Conservation (phyloP, 805 yeast genomes). For the Brettanomyces bruxellensis region DNA sequence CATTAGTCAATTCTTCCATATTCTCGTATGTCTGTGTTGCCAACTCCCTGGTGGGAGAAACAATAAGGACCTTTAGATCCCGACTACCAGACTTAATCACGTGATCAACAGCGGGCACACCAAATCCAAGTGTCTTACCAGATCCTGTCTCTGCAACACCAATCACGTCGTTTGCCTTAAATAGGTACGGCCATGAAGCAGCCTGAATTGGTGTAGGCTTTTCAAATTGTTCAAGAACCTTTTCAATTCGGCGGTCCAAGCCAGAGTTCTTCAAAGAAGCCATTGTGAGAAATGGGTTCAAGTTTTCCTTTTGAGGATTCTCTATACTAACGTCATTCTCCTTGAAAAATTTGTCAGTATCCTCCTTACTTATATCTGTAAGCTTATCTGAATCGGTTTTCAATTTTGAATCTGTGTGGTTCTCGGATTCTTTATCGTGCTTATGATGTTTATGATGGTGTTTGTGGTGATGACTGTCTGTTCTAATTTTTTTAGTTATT, state of each 20-base stretch:
- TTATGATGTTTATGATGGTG: conserved; percentile 2
- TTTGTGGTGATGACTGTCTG: conserved; percentile 1
- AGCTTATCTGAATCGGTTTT: background rate
- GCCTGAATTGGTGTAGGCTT: conserved; percentile 96
- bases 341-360: conserved; percentile 51
- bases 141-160: conserved; percentile 99
- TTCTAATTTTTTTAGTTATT: conserved; percentile 20
- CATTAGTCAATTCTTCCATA: conserved; percentile 53
- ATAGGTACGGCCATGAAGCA: conserved; percentile 85
- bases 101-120: conserved; percentile 89
- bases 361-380: conserved; percentile 33
- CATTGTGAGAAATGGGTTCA: conserved; percentile 68
- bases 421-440: conserved; percentile 23
- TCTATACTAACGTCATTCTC: conserved; percentile 76
- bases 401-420: conserved; percentile 27
- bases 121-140: conserved; percentile 95
- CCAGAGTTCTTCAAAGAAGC: conserved; percentile 37
- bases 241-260: conserved; percentile 45
- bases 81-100: conserved; percentile 35
- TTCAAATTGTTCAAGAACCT: conserved; percentile 63
- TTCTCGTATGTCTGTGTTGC: conserved; percentile 92
- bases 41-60: conserved; percentile 96
- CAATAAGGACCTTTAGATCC: conserved; percentile 68
- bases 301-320: conserved; percentile 42
- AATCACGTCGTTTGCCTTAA: conserved; percentile 73